Percentiles rank a stretch among this genome's conserved stretches.
phyloP scores from a whole-genome alignment of 2,329 filamentous ascomycete species.

The Zalaria sp. region DNA sequence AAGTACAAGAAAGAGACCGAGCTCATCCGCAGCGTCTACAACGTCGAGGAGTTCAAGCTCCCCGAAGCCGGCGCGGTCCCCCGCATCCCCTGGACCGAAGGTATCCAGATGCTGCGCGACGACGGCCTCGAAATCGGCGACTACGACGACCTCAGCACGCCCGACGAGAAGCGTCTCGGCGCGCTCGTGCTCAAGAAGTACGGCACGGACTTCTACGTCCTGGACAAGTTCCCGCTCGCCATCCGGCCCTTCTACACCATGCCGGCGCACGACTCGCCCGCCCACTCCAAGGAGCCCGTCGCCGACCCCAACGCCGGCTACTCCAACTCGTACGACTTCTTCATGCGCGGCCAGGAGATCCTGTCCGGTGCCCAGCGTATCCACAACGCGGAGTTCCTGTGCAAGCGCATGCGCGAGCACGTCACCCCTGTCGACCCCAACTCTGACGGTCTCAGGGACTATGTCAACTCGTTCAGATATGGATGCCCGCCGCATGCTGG shows the following conservation, averaged over 20 bases:
- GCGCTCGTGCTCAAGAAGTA: slow-evolving; percentile 76
- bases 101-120: slow-evolving; percentile 60
- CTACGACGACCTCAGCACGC: slow-evolving; percentile 65
- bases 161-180: slow-evolving; percentile 80
- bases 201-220: slow-evolving; percentile 88
- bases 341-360: slow-evolving; percentile 58
- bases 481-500: slow-evolving; percentile 51
- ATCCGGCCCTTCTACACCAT: slow-evolving; percentile 90
- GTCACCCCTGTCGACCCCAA: slow-evolving; percentile 43
- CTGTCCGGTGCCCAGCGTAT: slow-evolving; percentile 55
- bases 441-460: slow-evolving; percentile 46
- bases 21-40: slow-evolving; percentile 57
- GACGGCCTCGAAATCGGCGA: slow-evolving; percentile 64
- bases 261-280: slow-evolving; percentile 51
- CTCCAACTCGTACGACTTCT: slow-evolving; percentile 54
- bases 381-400: slow-evolving; percentile 44
- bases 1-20: slow-evolving; percentile 59
- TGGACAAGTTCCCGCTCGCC: slow-evolving; percentile 87
- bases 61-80: slow-evolving; percentile 62
- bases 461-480: slow-evolving; percentile 49
- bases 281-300: slow-evolving; percentile 20
- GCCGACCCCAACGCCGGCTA: slow-evolving; percentile 34
- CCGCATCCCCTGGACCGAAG: slow-evolving; percentile 64
- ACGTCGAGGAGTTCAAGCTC: slow-evolving; percentile 64
- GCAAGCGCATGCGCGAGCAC: slow-evolving; percentile 43